These are phyloP conservation scores for Trichoderma reesei DNA, from an alignment of 495 filamentous ascomycete species.

Conservation along the genomic window DNA sequence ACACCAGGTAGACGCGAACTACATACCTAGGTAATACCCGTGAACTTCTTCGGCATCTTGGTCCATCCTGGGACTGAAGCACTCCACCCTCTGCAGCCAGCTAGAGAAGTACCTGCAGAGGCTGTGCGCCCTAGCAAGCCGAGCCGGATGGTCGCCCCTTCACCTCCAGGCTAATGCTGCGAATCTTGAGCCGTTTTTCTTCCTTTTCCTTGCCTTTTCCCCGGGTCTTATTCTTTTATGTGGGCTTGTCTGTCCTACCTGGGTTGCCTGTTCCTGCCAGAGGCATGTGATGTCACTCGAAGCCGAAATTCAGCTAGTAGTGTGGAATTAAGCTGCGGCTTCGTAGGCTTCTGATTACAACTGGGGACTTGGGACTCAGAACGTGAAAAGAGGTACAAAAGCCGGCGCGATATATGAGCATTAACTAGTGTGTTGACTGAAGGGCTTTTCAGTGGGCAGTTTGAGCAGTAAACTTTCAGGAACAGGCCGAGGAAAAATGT, in stretches of 20 bases:
- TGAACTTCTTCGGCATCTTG: no score
- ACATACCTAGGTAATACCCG: no score
- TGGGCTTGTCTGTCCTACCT: no score
- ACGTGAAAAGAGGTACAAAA: no score
- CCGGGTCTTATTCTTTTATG: no score
- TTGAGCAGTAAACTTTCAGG: conserved; percentile 1
- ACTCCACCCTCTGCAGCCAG: background rate
- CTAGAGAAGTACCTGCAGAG: background rate
- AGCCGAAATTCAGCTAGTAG: background rate
- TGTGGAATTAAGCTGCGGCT: background rate
- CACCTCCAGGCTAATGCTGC: background rate
- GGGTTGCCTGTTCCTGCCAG: background rate
- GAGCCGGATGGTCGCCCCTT: background rate
- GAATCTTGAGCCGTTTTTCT: background rate
- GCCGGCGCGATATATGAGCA: no score
- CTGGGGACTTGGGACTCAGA: background rate
- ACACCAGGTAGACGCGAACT: no score
- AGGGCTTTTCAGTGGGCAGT: background rate
- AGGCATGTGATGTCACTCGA: background rate
- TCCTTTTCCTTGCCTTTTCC: background rate
- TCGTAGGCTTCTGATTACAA: background rate
- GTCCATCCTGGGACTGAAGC: background rate
- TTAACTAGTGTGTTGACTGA: background rate
- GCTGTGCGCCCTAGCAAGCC: conserved; percentile 1
- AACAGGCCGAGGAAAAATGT: conserved; percentile 2